Conservation (phyloP, 179 eudicot species). For the Amaranthus tricolor region DNA sequence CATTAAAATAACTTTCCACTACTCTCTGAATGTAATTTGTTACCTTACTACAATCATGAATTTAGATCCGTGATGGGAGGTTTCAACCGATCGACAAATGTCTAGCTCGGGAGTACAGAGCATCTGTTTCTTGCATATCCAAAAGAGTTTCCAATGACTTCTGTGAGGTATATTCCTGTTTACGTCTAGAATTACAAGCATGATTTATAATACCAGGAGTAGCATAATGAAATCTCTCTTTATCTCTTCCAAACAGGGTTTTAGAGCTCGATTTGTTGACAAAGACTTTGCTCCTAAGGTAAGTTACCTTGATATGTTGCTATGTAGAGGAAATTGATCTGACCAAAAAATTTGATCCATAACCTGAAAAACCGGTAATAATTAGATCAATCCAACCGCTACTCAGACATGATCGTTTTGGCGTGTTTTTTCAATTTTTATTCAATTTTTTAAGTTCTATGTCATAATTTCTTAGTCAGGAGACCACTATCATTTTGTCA, state of each 20-base stretch:
- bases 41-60: constrained; percentile 5
- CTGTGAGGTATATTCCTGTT: constrained; percentile 54
- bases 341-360: too few species aligned
- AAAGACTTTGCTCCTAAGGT: constrained; percentile 96
- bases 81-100: constrained; percentile 85
- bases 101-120: constrained; percentile 74
- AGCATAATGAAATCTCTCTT: background rate
- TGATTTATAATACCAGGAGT: too few species aligned
- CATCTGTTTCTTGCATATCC: constrained; percentile 62
- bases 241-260: constrained; percentile 48
- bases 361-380: too few species aligned
- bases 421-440: too few species aligned
- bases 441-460: too few species aligned
- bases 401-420: too few species aligned
- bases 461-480: too few species aligned
- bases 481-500: too few species aligned
- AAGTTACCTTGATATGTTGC: constrained; percentile 7
- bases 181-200: background rate
- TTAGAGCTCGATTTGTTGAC: constrained; percentile 84
- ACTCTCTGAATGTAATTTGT: constrained; percentile 13
- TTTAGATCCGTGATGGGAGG: constrained; percentile 89
- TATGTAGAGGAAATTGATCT: background rate
- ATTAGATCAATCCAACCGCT: too few species aligned
- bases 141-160: constrained; percentile 73
- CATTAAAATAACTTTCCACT: background rate